A percentile compares a stretch with the other conserved stretches of the same genome.
These are phyloP conservation scores for Blastobotrys persicus DNA, from an alignment of 1,139 yeast genomes.

Conservation along the genomic window DNA sequence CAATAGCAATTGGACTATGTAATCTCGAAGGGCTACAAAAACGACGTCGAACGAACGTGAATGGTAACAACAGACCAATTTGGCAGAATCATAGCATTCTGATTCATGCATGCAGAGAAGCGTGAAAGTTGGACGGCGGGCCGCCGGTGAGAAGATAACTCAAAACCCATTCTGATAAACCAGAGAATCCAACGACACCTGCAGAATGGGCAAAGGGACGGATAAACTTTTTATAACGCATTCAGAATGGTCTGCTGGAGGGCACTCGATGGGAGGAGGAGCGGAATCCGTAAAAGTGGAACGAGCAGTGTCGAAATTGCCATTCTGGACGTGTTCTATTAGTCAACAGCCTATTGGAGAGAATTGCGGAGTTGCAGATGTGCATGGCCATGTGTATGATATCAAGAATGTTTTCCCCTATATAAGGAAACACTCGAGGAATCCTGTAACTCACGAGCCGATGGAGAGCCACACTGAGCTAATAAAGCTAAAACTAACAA, in stretches of 20 bases:
- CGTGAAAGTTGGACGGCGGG: no score
- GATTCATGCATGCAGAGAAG: no score
- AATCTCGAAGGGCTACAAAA: no score
- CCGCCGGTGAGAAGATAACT: no score
- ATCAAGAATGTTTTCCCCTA: slow-evolving; percentile 35
- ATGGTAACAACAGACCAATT: no score
- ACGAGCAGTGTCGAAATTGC: slow-evolving; percentile 25
- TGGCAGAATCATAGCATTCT: no score
- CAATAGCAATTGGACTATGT: no score
- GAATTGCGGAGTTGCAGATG: slow-evolving; percentile 34
- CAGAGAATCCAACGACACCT: no score
- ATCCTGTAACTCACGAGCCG: slow-evolving; percentile 37
- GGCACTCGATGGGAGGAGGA: slow-evolving; percentile 34
- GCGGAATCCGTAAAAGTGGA: slow-evolving; percentile 15
- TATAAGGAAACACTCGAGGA: slow-evolving; percentile 32
- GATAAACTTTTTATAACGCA: slow-evolving; percentile 41
- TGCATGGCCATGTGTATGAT: slow-evolving; percentile 38
- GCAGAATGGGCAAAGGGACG: slow-evolving; percentile 40
- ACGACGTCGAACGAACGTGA: no score
- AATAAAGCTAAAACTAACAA: slow-evolving; percentile 32
- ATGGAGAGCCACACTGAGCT: slow-evolving; percentile 27
- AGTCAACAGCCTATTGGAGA: slow-evolving; percentile 36
- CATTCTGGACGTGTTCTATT: slow-evolving; percentile 39
- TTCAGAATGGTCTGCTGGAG: slow-evolving; percentile 37
- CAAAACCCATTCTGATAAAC: no score